These are phyloP conservation scores for Rhododendron kiyosumense DNA, from an alignment of 148 eudicot species.

Conservation along the genomic window DNA sequence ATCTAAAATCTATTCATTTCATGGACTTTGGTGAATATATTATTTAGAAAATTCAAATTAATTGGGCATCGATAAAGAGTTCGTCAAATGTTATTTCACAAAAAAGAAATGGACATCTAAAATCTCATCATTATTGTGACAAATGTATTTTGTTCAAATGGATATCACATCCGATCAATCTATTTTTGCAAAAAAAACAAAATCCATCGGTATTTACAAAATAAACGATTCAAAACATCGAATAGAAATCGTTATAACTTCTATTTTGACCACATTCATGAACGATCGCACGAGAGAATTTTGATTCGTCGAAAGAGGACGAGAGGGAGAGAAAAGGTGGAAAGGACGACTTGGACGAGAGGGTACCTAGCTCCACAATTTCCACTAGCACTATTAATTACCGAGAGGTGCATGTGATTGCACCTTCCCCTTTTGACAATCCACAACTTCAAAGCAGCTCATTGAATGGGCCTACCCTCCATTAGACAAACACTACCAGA, in stretches of 20 bases:
- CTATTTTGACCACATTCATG: too few relatives aligned
- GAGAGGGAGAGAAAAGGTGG: background rate
- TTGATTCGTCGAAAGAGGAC: background rate
- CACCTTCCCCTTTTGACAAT: conserved; percentile 15
- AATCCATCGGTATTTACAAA: too few relatives aligned
- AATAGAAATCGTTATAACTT: too few relatives aligned
- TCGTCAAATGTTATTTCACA: background rate
- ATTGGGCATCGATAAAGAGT: background rate
- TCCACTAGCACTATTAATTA: conserved; percentile 7
- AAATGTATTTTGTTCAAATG: too few relatives aligned
- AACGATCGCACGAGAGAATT: too few relatives aligned
- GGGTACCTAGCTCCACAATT: background rate
- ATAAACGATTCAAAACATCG: too few relatives aligned
- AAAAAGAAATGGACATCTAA: background rate
- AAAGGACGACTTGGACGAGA: background rate
- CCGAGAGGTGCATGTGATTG: conserved; percentile 16
- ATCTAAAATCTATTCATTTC: background rate
- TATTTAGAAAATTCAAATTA: background rate
- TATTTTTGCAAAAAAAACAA: too few relatives aligned
- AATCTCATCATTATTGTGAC: background rate
- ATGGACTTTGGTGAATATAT: background rate
- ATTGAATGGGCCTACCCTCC: conserved; percentile 27
- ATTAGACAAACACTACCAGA: conserved; percentile 6
- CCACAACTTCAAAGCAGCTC: conserved; percentile 15
- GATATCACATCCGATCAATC: background rate